Conservation (phyloP, 805 yeast species). For the Pichia ethanolica region DNA sequence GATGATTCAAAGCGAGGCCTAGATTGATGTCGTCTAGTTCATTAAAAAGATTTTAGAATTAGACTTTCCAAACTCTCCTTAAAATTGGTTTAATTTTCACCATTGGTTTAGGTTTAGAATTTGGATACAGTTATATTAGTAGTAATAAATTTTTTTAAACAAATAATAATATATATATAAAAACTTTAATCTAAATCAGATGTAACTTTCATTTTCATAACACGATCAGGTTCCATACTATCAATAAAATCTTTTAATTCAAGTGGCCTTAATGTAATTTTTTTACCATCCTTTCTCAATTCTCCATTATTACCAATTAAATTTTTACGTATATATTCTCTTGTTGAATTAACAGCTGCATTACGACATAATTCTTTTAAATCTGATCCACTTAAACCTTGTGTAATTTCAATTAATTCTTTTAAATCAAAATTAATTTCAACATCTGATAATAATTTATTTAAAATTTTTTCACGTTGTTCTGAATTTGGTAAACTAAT, state of each 20-base stretch:
- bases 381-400: constrained; percentile 85
- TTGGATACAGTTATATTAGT: constrained; percentile 6
- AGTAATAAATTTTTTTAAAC: background rate
- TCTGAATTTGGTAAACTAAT: constrained; percentile 60
- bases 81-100: background rate
- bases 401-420: constrained; percentile 53
- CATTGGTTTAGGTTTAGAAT: constrained; percentile 3
- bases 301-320: constrained; percentile 32
- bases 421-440: constrained; percentile 60
- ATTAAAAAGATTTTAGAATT: background rate
- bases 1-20: constrained; percentile 45
- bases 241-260: constrained; percentile 55
- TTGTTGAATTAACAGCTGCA: constrained; percentile 83
- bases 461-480: constrained; percentile 65
- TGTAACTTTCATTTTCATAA: constrained; percentile 9
- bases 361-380: constrained; percentile 85
- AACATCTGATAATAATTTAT: constrained; percentile 61
- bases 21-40: constrained; percentile 21
- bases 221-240: constrained; percentile 20
- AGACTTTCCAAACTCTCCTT: constrained; percentile 6
- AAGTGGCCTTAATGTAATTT: constrained; percentile 53
- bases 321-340: constrained; percentile 68
- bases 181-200: constrained; percentile 10
- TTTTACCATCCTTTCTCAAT: constrained; percentile 26
- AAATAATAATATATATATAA: background rate